Evolutionary conservation across 2,329 filamentous ascomycete genomes (phyloP), one percentile per base, ranked within the genome.

Genomic region (Pezicula carpinea): DNA sequence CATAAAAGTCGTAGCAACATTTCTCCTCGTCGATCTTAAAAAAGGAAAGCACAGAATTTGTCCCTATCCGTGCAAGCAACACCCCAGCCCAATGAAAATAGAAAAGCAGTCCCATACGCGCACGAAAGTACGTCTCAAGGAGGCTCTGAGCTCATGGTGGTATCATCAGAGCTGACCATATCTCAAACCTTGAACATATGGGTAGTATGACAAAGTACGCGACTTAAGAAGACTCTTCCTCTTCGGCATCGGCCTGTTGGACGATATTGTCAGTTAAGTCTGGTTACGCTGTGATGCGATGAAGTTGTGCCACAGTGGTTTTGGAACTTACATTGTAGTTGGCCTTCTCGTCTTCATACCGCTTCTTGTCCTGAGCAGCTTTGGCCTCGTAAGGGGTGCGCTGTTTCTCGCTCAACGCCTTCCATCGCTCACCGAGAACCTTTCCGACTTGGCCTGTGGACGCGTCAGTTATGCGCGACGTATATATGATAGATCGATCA

Each of bases 401-500:
- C 72, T 97, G 89, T 79, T 93, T 89, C 60, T 96, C 89, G 71
- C 81, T 88, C 57, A 99, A 79, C 51, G 85, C 87, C 89, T 99
- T 99, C 93, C 93, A 99, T 76, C 87, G 87, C 82, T 96, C 91
- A 73, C 93, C 93, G 52, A 99, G 89, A 64, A 93, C 80, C 82
- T 97, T 97, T 75, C 93, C 93, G 64, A 99, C 92, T 73, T 97
- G 91, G 64, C 89, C 86, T 89, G 59, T 46, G 50, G 35, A 8
- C 14, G 15, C 14, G 47, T 61, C 15, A 60, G 55, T 34, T 42
- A 19, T 8, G 43, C 44, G 44, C 21, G 22, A 21, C 18, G 17
- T 26, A 14, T 33, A 8, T 3, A 4, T 8, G 4, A 22, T 3
- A n/a, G n/a, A n/a, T 21, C 17, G 22, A 29, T 67, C 79, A 60